Conservation (phyloP, 2,329 filamentous ascomycete genomes). For the Botrytis fragariae region DNA sequence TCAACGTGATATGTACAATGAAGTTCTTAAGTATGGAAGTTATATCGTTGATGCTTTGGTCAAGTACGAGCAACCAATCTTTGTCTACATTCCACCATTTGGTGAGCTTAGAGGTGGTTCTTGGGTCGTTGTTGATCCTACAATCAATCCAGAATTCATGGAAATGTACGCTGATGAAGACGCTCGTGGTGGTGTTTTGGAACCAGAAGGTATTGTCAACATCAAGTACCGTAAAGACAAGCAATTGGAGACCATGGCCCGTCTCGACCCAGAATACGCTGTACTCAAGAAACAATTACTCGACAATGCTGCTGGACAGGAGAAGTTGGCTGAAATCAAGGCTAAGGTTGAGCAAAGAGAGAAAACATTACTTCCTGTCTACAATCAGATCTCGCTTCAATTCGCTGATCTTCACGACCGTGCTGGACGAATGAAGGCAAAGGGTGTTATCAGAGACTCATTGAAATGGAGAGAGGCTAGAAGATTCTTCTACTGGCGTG, state of each 20-base stretch:
- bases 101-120: constrained; percentile 98
- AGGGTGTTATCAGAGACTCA: constrained; percentile 82
- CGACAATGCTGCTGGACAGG: constrained; percentile 62
- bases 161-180: constrained; percentile 99
- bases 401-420: constrained; percentile 98
- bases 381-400: constrained; percentile 91
- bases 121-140: constrained; percentile 98
- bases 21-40: constrained; percentile 98
- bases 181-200: constrained; percentile 91
- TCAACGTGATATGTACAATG: constrained; percentile 99
- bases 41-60: constrained; percentile 98
- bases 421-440: constrained; percentile 95
- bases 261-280: constrained; percentile 80
- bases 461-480: constrained; percentile 86
- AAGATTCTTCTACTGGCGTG: constrained; percentile 99
- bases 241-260: constrained; percentile 96
- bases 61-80: constrained; percentile 98
- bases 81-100: constrained; percentile 96
- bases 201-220: constrained; percentile 95
- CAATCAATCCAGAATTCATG: constrained; percentile 95
- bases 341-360: constrained; percentile 80
- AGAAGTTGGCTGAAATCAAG: constrained; percentile 77
- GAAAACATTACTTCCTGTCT: constrained; percentile 85
- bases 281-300: constrained; percentile 76
- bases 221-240: constrained; percentile 99